A percentile compares a stretch with the other conserved stretches of the same genome.
Conservation (phyloP, 1,284 basidiomycete genomes). For the Pterula multifida region DNA sequence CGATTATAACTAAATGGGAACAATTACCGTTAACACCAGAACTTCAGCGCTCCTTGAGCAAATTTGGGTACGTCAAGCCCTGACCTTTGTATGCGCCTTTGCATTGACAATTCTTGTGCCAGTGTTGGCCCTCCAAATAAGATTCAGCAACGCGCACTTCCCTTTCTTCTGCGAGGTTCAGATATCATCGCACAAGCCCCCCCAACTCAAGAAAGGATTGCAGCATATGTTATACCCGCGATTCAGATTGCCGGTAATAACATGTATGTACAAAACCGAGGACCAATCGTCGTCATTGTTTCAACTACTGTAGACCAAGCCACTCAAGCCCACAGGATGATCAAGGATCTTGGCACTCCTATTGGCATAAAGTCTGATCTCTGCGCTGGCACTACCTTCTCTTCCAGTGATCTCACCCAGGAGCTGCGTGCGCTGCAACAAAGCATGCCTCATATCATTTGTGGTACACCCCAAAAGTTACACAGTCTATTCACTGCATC, state of each 20-base stretch:
- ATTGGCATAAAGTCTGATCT: constrained; percentile 84
- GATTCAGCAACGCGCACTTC: constrained; percentile 93
- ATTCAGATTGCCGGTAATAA: constrained; percentile 75
- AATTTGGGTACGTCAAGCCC: constrained; percentile 69
- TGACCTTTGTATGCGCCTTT: constrained; percentile 9
- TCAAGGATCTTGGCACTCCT: constrained; percentile 84
- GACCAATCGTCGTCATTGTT: constrained; percentile 84
- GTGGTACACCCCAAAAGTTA: constrained; percentile 93
- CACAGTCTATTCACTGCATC: constrained; percentile 84
- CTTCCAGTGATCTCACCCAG: constrained; percentile 53
- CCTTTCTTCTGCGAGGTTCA: constrained; percentile 85
- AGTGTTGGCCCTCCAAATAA: constrained; percentile 97
- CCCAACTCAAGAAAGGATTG: constrained; percentile 95
- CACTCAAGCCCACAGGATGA: constrained; percentile 95
- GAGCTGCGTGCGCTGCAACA: constrained; percentile 81
- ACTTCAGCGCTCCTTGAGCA: constrained; percentile 77
- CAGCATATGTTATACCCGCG: constrained; percentile 91
- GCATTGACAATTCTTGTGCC: constrained; percentile 8
- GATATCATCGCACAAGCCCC: constrained; percentile 98
- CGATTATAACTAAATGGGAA: constrained; percentile 94
- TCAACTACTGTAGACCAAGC: constrained; percentile 98
- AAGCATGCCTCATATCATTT: constrained; percentile 88
- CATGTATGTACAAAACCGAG: constrained; percentile 45
- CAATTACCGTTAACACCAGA: constrained; percentile 82
- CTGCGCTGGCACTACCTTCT: constrained; percentile 66